Conservation (phyloP, 768 basidiomycete genomes). For the Russula olivacea region DNA sequence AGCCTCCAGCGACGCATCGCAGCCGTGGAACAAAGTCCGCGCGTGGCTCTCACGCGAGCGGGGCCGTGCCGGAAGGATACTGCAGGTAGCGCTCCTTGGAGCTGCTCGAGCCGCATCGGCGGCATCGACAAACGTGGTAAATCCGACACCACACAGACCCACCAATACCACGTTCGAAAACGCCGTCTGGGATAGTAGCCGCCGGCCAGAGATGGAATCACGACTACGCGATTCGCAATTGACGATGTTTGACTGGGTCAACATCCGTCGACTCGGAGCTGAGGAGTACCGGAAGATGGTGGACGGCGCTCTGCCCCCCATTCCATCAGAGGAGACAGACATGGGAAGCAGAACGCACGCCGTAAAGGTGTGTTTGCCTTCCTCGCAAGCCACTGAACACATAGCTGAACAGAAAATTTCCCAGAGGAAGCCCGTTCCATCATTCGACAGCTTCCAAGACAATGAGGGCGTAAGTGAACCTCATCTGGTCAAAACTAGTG, state of each 20-base stretch:
- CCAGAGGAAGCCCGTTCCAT: constrained; percentile 23
- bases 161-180: not conserved
- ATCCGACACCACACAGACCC: constrained; percentile 2
- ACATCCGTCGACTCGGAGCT: constrained; percentile 4
- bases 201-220: constrained; percentile 9
- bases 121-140: constrained; percentile 16
- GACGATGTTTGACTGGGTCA: constrained; percentile 22
- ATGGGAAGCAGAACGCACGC: constrained; percentile 9
- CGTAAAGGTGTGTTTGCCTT: constrained; percentile 17
- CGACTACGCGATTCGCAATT: constrained; percentile 16
- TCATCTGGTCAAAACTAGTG: constrained; percentile 11
- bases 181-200: constrained; percentile 9
- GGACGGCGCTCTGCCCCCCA: constrained; percentile 16
- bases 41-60: constrained; percentile 24
- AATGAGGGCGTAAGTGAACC: constrained; percentile 2
- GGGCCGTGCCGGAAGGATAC: constrained; percentile 17
- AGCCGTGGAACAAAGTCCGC: constrained; percentile 18
- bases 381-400: not conserved
- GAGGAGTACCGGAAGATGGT: constrained; percentile 15
- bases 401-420: not conserved
- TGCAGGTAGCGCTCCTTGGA: constrained; percentile 16
- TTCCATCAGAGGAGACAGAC: constrained; percentile 10
- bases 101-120: constrained; percentile 18
- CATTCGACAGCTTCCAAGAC: constrained; percentile 17
- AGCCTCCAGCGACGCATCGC: constrained; percentile 13